A percentile compares a stretch with the other conserved stretches of the same genome.
These are phyloP conservation scores for Apiotrichum sp. DNA, from an alignment of 1,284 basidiomycete species.

Conservation along the genomic window DNA sequence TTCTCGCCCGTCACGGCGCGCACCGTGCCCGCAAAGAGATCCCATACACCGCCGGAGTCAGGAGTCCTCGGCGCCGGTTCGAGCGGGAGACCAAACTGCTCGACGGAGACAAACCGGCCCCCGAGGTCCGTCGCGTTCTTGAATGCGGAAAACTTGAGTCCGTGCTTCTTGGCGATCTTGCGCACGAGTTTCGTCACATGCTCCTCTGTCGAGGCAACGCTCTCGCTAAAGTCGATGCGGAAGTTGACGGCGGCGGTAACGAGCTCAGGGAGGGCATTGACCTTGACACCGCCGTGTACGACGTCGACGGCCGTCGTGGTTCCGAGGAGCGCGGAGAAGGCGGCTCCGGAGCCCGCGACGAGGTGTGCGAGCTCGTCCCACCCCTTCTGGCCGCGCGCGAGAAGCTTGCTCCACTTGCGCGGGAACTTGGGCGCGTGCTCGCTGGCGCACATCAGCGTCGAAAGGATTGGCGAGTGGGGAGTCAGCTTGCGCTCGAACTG, in stretches of 20 bases:
- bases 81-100: slow-evolving; percentile 38
- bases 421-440: slow-evolving; percentile 43
- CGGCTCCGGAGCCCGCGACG: slow-evolving; percentile 17
- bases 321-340: slow-evolving; percentile 20
- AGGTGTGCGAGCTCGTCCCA: slow-evolving; percentile 35
- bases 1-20: slow-evolving; percentile 36
- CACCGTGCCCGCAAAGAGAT: slow-evolving; percentile 44
- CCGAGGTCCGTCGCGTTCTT: slow-evolving; percentile 12
- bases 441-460: slow-evolving; percentile 47
- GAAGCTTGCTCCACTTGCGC: slow-evolving; percentile 25
- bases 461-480: slow-evolving; percentile 44
- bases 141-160: slow-evolving; percentile 28
- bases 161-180: slow-evolving; percentile 32
- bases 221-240: slow-evolving; percentile 44
- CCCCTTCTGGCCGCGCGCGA: slow-evolving; percentile 32
- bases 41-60: slow-evolving; percentile 37
- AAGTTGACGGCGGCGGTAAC: slow-evolving; percentile 42
- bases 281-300: slow-evolving; percentile 37
- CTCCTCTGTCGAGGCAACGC: slow-evolving; percentile 29
- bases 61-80: slow-evolving; percentile 45
- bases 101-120: slow-evolving; percentile 28
- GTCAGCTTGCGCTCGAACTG: slow-evolving; percentile 43
- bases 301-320: slow-evolving; percentile 44
- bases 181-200: slow-evolving; percentile 27
- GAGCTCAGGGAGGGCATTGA: slow-evolving; percentile 36